These are phyloP conservation scores for Glebionis coronaria DNA, from an alignment of 129 eudicot genomes.

Conservation along the genomic window DNA sequence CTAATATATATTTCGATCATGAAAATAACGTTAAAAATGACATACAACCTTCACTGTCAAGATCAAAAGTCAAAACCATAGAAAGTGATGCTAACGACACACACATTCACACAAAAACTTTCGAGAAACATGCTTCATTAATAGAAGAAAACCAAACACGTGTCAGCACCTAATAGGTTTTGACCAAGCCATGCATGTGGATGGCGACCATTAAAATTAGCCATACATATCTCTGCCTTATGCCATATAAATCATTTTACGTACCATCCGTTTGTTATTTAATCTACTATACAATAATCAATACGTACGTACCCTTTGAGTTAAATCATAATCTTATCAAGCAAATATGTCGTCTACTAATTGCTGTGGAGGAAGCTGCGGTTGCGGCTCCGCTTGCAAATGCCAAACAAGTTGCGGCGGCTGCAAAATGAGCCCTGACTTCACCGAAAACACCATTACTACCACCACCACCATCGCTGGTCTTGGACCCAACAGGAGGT, in stretches of 20 bases:
- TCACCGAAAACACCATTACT: conserved; percentile 3
- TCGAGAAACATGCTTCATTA: conserved; percentile 1
- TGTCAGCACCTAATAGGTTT: conserved; percentile 11
- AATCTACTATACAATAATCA: not conserved
- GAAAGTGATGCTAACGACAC: no score
- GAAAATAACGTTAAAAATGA: no score
- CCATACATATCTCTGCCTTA: conserved; percentile 9
- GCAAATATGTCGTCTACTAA: conserved; percentile 26
- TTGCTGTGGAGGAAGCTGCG: conserved; percentile 30
- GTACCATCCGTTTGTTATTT: not conserved
- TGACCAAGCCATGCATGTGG: conserved; percentile 14
- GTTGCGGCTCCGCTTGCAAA: conserved; percentile 28
- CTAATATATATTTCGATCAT: no score
- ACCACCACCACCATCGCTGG: not conserved
- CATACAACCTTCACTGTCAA: no score
- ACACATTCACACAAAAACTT: not conserved
- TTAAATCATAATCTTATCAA: not conserved
- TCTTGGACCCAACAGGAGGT: conserved; percentile 28
- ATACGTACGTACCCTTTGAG: not conserved
- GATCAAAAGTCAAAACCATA: no score
- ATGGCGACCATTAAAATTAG: conserved; percentile 1
- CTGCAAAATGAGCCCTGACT: conserved; percentile 26
- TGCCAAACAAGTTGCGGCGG: conserved; percentile 20
- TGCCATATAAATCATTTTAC: conserved; percentile 16
- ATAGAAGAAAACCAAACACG: conserved; percentile 13